phyloP scores from a whole-genome alignment of 306 rosid species.

The Prunus dulcis region DNA sequence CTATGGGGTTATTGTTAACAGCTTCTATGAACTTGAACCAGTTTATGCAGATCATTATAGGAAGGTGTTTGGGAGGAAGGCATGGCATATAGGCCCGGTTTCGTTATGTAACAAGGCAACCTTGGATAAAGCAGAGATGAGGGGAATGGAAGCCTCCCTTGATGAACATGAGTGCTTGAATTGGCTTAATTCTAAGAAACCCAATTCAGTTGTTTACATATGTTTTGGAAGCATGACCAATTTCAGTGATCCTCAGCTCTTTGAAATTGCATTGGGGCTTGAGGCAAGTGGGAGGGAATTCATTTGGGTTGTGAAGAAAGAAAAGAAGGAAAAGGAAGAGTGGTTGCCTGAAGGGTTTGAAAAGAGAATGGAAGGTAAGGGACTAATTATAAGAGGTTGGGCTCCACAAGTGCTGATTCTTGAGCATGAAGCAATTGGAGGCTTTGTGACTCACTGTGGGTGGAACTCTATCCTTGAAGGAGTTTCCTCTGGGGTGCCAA shows the following conservation, averaged over 20 bases:
- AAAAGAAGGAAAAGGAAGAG: background rate
- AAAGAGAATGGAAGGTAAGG: conserved; percentile 31
- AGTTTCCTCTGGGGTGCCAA: conserved; percentile 30
- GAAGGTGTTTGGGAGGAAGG: conserved; percentile 4
- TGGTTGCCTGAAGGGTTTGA: conserved; percentile 38
- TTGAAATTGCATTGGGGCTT: conserved; percentile 29
- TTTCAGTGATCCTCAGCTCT: conserved; percentile 23
- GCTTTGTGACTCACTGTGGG: conserved; percentile 48
- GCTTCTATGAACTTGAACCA: conserved; percentile 15
- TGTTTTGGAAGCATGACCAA: conserved; percentile 31
- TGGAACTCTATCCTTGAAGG: conserved; percentile 48
- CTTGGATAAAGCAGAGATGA: background rate
- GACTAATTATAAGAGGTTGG: conserved; percentile 42
- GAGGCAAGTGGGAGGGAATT: conserved; percentile 28
- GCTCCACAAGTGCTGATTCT: conserved; percentile 43
- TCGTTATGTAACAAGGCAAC: conserved; percentile 20
- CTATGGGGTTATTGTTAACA: background rate
- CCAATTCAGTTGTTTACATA: conserved; percentile 30
- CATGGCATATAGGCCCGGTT: conserved; percentile 36
- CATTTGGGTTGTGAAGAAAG: conserved; percentile 40
- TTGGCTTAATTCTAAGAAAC: conserved; percentile 30
- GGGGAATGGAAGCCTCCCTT: conserved; percentile 20
- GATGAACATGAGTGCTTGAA: conserved; percentile 25
- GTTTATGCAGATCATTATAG: conserved; percentile 6
- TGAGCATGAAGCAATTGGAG: conserved; percentile 31